Evolutionary conservation across 257 asterid species (phyloP).

Genomic region (Rehmannia glutinosa): DNA sequence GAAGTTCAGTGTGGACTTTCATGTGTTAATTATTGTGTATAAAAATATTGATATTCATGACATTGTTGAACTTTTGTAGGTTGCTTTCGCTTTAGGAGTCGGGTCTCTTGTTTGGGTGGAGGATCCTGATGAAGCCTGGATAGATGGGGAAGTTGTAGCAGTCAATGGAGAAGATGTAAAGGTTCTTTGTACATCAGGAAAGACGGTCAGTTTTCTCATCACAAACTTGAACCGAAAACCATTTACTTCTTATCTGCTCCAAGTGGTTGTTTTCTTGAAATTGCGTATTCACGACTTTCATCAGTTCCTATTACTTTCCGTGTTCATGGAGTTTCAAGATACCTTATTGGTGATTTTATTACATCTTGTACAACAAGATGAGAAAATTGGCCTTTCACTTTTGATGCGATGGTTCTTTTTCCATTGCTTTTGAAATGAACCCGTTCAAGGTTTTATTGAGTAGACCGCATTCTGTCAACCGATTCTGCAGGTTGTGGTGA

Average conservation of each 20-base stretch:
- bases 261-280: not conserved
- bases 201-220: slow-evolving; percentile 55
- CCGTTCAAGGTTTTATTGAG: not conserved
- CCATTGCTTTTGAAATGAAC: not conserved
- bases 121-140: slow-evolving; percentile 91
- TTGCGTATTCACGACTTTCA: not conserved
- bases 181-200: slow-evolving; percentile 84
- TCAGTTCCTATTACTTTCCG: not conserved
- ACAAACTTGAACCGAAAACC: not conserved
- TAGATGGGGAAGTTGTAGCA: slow-evolving; percentile 86
- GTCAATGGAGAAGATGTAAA: slow-evolving; percentile 70
- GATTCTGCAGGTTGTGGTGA: slow-evolving; percentile 69
- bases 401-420: not conserved
- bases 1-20: no score
- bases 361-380: not conserved
- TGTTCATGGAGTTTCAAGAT: not conserved
- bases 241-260: not conserved
- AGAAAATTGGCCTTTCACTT: not conserved
- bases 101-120: slow-evolving; percentile 99
- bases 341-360: not conserved
- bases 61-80: slow-evolving; percentile 42
- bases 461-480: not conserved
- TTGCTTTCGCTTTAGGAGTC: slow-evolving; percentile 67
- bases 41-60: not conserved
- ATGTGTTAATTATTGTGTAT: no score